Evolutionary conservation across 352 stramenopile species (phyloP).

Genomic region (Sclerospora graminicola): DNA sequence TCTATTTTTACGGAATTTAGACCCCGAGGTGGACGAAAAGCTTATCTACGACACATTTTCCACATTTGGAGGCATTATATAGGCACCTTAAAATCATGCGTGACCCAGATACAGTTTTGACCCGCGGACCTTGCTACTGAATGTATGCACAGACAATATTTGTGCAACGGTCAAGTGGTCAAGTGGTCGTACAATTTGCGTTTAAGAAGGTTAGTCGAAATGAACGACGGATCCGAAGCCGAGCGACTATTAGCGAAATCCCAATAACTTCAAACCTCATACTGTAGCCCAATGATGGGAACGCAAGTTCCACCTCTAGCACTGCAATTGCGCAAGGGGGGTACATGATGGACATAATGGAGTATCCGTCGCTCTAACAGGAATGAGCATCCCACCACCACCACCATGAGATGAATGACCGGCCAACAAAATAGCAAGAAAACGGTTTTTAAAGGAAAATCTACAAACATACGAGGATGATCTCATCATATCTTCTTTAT

Average conservation of each 20-base stretch:
- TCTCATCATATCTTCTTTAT: too few relatives aligned
- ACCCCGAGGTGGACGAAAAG: too few relatives aligned
- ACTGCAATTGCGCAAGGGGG: constrained; percentile 13
- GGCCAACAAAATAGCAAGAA: too few relatives aligned
- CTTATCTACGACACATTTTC: too few relatives aligned
- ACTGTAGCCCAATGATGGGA: constrained; percentile 12
- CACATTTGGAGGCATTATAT: too few relatives aligned
- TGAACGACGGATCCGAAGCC: constrained; percentile 87
- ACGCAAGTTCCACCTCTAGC: constrained; percentile 11
- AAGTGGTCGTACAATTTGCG: constrained; percentile 97
- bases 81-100: constrained; percentile 95
- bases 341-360: too few relatives aligned
- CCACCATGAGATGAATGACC: constrained; percentile 26
- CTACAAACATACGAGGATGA: too few relatives aligned
- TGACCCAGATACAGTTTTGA: constrained; percentile 93
- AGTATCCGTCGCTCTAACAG: constrained; percentile 28
- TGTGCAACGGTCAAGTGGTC: constrained; percentile 95
- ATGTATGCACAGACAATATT: too few relatives aligned
- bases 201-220: constrained; percentile 96
- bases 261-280: constrained; percentile 69
- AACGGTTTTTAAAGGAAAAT: too few relatives aligned
- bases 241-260: constrained; percentile 81
- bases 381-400: constrained; percentile 27
- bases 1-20: constrained; percentile 96
- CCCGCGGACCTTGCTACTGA: constrained; percentile 96